Base-by-base conservation (phyloP, 768 basidiomycete species). In the Lactifluus piperatus region DNA sequence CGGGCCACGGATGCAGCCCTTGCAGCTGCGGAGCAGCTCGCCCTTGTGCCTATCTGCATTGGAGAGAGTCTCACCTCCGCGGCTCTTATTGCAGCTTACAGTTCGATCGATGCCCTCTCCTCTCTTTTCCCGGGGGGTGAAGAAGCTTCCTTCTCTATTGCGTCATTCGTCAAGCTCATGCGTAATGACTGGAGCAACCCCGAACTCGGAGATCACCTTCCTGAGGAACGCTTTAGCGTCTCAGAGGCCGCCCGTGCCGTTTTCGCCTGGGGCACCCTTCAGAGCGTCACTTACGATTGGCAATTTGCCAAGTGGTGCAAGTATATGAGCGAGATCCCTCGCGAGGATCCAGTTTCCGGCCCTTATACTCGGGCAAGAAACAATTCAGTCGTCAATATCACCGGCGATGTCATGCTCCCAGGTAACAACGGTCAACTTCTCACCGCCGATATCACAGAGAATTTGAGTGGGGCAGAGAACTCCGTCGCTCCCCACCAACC, bases 81-180 rank as follows among this genome's bases (percentile, higher is more conserved):
- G 5, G 86, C 86, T 5, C 75, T 92, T 39, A 73, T 82, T 20
- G 87, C 87, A 2, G 90, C 86, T 0, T 81, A 88, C 58, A 80
- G 82, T 62, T 88, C 88, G 26, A 81, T 91, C 62, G 87, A 89
- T 66, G 77, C 84, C 46, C 79, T 91, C 41, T 80, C 84, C 10
- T 76, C 79, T 41, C 82, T 89, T 63, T 86, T 88, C 68, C 84
- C 85, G 2, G 84, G 85, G 4, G 83, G 82, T 66, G 84, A 82
- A 66, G 90, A 91, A 61, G 84, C 88, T 2, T 85, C 86, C 18
- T 91, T 91, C 70, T 90, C 88, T 2, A 74, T 93, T 7, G 84
- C 81, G 9, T 83, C 87, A 10, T 91, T 92, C 71, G 85, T 92
- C 55, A 78, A 76, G 32, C 81, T 93, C 32, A 88, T 92, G n/a